Conservation (phyloP, 2,329 filamentous ascomycete genomes). For the Purpureocillium lavendulum region DNA sequence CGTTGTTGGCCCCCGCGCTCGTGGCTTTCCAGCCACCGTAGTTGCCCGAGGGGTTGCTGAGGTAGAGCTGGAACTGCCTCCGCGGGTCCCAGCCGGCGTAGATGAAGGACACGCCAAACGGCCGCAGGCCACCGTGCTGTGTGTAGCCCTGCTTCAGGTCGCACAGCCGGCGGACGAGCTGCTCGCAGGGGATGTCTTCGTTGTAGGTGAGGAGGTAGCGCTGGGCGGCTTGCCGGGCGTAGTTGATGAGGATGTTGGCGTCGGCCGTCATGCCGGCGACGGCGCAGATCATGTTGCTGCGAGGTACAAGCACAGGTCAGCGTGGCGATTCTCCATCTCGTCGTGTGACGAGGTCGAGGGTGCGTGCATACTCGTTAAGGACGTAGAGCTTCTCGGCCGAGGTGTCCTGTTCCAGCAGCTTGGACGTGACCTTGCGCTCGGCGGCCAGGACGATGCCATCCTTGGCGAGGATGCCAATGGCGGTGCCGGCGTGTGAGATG, state of each 20-base stretch:
- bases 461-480: conserved; percentile 91
- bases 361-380: conserved; percentile 73
- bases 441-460: conserved; percentile 98
- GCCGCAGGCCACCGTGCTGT: conserved; percentile 94
- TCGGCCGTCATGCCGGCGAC: conserved; percentile 99
- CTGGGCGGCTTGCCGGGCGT: conserved; percentile 93
- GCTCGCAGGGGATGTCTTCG: conserved; percentile 98
- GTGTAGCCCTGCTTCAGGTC: conserved; percentile 99
- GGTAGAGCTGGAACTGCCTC: conserved; percentile 96
- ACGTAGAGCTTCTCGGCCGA: conserved; percentile 99
- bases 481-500: conserved; percentile 96
- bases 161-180: conserved; percentile 91
- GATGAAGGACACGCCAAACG: conserved; percentile 98
- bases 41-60: conserved; percentile 97
- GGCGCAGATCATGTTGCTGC: conserved; percentile 98
- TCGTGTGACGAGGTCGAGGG: conserved; percentile 3
- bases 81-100: conserved; percentile 97
- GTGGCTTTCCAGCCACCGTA: conserved; percentile 99
- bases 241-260: conserved; percentile 99
- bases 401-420: conserved; percentile 97
- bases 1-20: conserved; percentile 95
- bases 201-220: conserved; percentile 98
- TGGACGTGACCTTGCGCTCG: conserved; percentile 98
- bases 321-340: too few species aligned
- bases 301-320: conserved; percentile 6